These are phyloP conservation scores for Antrodiella citrinella DNA, from an alignment of 768 basidiomycete genomes.

Conservation along the genomic window DNA sequence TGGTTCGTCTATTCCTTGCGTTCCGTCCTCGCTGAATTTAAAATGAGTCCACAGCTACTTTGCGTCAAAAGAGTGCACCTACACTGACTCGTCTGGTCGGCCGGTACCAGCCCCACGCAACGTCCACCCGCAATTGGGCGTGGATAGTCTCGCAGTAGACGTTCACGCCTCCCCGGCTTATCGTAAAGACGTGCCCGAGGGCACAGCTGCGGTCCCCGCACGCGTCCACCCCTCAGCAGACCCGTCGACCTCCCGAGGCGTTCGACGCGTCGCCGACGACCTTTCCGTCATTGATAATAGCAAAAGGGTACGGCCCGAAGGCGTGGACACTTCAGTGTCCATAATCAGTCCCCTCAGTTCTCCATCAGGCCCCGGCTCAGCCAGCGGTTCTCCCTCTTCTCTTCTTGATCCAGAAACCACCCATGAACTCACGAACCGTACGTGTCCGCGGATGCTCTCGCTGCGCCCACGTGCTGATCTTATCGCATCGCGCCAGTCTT, in stretches of 20 bases:
- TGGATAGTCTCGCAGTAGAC: not conserved
- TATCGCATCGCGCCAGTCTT: conserved; percentile 43
- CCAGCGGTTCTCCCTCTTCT: conserved; percentile 34
- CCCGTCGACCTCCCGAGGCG: not conserved
- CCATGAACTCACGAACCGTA: conserved; percentile 68
- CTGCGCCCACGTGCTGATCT: conserved; percentile 9
- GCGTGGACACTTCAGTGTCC: not conserved
- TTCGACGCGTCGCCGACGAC: not conserved
- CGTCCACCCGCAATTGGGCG: conserved; percentile 2
- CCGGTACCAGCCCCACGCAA: conserved; percentile 61
- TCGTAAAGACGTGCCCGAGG: not conserved
- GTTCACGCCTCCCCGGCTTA: not conserved
- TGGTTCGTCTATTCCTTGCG: conserved; percentile 37
- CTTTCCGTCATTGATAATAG: not conserved
- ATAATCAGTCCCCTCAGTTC: conserved; percentile 6
- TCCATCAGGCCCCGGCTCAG: conserved; percentile 2
- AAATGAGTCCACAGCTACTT: conserved; percentile 46
- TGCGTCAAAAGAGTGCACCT: conserved; percentile 73
- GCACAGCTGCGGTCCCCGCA: not conserved
- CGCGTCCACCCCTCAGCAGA: not conserved
- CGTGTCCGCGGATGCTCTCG: conserved; percentile 21
- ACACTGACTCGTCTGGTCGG: conserved; percentile 72
- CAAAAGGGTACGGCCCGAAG: not conserved
- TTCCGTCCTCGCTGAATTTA: conserved; percentile 7
- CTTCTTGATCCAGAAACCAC: conserved; percentile 51